Evolutionary conservation across 768 basidiomycete genomes (phyloP).

Genomic region (Termitomyces sp.): DNA sequence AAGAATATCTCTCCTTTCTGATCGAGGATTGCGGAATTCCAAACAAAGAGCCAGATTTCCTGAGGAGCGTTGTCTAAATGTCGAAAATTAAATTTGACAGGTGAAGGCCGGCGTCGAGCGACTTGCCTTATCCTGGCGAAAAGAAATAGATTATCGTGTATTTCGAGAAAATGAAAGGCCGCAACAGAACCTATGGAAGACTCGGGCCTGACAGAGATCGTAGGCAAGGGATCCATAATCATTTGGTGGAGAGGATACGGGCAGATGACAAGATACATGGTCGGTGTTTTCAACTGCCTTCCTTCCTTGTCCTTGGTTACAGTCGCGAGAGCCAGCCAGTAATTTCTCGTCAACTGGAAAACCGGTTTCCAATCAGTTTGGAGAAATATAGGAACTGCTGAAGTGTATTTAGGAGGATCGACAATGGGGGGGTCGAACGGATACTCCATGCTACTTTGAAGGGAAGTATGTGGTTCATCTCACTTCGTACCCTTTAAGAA

Average conservation of each 20-base stretch:
- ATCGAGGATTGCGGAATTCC: neutral
- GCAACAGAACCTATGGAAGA: neutral
- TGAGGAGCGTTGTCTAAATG: neutral
- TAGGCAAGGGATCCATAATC: neutral
- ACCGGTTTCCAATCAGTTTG: neutral
- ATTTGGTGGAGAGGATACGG: neutral
- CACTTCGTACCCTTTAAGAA: too few species aligned
- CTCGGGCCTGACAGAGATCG: neutral
- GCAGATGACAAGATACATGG: neutral
- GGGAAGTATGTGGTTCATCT: neutral
- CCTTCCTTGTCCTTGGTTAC: neutral
- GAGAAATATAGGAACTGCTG: neutral
- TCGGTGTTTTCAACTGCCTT: neutral
- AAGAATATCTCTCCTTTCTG: neutral
- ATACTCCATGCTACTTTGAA: neutral
- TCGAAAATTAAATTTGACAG: too few species aligned
- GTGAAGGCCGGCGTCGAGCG: too few species aligned
- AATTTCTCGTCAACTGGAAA: neutral
- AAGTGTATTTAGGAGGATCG: neutral
- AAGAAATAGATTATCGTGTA: neutral
- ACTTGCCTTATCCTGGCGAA: neutral
- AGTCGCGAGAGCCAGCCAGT: neutral
- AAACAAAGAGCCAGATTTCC: neutral
- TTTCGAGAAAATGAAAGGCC: conserved; percentile 3
- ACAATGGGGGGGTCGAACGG: neutral